These are phyloP conservation scores for Vitis amurensis DNA, from an alignment of 164 flowering plant species.

Conservation along the genomic window DNA sequence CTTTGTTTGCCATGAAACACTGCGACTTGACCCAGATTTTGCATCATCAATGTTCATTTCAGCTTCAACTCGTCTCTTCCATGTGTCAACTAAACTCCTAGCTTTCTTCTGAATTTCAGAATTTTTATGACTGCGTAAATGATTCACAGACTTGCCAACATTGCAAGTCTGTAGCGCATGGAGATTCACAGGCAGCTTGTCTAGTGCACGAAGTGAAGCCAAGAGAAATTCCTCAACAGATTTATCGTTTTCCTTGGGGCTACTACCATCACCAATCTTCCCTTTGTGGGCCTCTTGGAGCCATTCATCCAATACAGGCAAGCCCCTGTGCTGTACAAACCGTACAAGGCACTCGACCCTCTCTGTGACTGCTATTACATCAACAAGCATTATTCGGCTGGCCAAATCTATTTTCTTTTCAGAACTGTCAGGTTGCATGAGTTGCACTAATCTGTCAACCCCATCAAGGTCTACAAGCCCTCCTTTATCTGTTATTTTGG, in stretches of 20 bases:
- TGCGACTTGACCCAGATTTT: conserved; percentile 63
- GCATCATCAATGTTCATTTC: conserved; percentile 85
- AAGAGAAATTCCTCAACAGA: conserved; percentile 81
- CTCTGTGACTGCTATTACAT: conserved; percentile 76
- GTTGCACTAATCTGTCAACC: conserved; percentile 79
- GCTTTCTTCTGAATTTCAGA: conserved; percentile 46
- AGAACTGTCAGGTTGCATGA: conserved; percentile 61
- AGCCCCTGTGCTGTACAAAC: conserved; percentile 82
- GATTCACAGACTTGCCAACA: conserved; percentile 89
- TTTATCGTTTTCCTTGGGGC: conserved; percentile 64
- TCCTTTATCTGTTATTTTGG: conserved; percentile 74
- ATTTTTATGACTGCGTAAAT: conserved; percentile 45
- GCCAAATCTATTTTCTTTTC: conserved; percentile 70
- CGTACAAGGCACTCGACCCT: conserved; percentile 67
- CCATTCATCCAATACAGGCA: conserved; percentile 88
- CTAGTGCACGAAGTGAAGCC: conserved; percentile 83
- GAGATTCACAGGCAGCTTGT: conserved; percentile 88
- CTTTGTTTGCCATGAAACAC: conserved; percentile 64
- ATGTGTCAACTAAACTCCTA: conserved; percentile 79
- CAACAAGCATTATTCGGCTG: conserved; percentile 69
- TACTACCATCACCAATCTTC: conserved; percentile 60
- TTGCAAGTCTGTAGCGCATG: conserved; percentile 79
- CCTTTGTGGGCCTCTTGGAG: conserved; percentile 90
- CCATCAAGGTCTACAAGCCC: conserved; percentile 71
- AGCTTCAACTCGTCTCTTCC: conserved; percentile 96